Evolutionary conservation across 208 protist genomes (phyloP).

Genomic region (Wallacemonas sp.): DNA sequence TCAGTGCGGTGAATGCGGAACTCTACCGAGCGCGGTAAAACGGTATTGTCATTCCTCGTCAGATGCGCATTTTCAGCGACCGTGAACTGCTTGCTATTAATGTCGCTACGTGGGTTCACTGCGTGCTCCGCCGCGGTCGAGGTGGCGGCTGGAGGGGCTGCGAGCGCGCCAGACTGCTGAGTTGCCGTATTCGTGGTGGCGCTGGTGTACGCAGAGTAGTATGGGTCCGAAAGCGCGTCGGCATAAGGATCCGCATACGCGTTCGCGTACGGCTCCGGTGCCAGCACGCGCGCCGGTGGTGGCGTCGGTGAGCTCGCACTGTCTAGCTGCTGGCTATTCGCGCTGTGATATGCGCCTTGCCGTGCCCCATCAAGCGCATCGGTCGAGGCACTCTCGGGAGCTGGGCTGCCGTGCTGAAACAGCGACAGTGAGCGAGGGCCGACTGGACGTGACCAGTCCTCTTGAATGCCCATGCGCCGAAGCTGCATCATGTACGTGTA

Average conservation of each 20-base stretch:
- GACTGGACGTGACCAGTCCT: conserved; percentile 6
- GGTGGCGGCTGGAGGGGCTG: no score
- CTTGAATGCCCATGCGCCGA: conserved; percentile 32
- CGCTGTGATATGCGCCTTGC: no score
- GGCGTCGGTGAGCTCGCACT: no score
- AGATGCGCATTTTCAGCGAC: not conserved
- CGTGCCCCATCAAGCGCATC: no score
- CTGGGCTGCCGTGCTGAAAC: not conserved
- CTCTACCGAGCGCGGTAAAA: conserved; percentile 36
- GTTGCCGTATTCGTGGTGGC: no score
- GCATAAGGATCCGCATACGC: not conserved
- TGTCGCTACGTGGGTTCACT: conserved; percentile 11
- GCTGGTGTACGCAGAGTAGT: not conserved
- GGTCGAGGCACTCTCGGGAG: no score
- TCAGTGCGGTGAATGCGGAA: conserved; percentile 39
- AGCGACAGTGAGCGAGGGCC: not conserved
- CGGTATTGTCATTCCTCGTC: conserved; percentile 6
- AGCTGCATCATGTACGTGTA: conserved; percentile 59
- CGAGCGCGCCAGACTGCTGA: no score
- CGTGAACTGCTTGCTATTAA: conserved; percentile 8
- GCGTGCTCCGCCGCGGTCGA: not conserved
- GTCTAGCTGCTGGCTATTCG: no score
- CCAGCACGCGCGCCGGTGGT: no score
- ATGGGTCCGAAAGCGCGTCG: conserved; percentile 10
- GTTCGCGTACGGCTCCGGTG: conserved; percentile 19